phyloP scores from a whole-genome alignment of 257 asterid genomes.

The Solanum paucissectum region DNA sequence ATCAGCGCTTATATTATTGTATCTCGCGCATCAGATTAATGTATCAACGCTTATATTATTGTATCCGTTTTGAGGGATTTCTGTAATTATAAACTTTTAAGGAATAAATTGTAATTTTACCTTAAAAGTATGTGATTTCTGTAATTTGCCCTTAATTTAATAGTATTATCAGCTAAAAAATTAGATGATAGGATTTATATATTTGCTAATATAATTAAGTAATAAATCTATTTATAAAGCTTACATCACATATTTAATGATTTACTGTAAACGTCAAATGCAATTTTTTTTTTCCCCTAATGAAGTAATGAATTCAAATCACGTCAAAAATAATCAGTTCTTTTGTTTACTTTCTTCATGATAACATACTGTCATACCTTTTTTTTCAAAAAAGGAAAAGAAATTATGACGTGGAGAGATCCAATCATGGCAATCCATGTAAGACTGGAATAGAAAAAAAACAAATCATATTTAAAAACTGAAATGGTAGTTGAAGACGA shows the following conservation, averaged over 20 bases:
- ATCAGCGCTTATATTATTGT: too few species aligned
- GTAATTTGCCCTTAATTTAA: background rate
- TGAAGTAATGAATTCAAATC: background rate
- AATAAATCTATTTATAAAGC: background rate
- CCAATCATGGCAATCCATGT: background rate
- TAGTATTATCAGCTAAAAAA: background rate
- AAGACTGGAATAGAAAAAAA: background rate
- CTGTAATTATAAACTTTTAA: too few species aligned
- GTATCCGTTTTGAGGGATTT: too few species aligned
- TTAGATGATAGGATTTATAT: background rate
- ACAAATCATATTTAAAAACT: background rate
- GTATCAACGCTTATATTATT: too few species aligned
- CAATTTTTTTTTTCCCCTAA: background rate
- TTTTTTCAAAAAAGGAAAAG: background rate
- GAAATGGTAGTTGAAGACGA: background rate
- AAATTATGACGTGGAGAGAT: background rate
- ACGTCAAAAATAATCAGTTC: background rate
- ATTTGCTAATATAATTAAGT: background rate
- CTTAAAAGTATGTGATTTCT: too few species aligned
- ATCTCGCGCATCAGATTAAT: too few species aligned
- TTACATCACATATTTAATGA: background rate
- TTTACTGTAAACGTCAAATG: background rate
- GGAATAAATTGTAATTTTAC: too few species aligned
- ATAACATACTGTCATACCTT: too few species aligned
- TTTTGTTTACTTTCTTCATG: background rate